phyloP scores from a whole-genome alignment of 2,329 filamentous ascomycete genomes.

The Emericellopsis cladophorae region DNA sequence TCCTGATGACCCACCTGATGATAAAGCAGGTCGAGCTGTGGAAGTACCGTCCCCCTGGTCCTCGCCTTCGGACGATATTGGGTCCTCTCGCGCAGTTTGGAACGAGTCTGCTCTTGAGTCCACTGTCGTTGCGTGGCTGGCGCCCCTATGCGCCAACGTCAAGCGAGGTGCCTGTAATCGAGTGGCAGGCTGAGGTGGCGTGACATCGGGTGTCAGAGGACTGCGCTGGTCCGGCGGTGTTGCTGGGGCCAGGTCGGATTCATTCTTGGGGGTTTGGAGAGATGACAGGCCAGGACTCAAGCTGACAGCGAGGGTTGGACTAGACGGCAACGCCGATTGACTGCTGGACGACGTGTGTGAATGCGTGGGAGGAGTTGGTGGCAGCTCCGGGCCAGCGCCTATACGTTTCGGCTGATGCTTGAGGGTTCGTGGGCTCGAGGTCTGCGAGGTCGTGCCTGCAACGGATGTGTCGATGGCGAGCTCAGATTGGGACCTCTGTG shows the following conservation, averaged over 20 bases:
- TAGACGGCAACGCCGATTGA: conserved; percentile 29
- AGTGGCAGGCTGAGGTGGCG: conserved; percentile 45
- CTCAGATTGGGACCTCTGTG: conserved; percentile 5
- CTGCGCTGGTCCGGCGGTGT: conserved; percentile 55
- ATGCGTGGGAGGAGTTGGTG: conserved; percentile 51
- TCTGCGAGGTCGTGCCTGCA: conserved; percentile 14
- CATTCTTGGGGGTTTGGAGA: conserved; percentile 21
- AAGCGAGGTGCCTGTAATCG: conserved; percentile 31
- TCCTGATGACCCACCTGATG: conserved; percentile 29
- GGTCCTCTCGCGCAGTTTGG: conserved; percentile 55
- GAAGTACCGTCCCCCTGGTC: conserved; percentile 19
- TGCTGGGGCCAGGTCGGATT: conserved; percentile 27
- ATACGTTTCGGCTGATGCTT: conserved; percentile 29
- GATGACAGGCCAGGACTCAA: conserved; percentile 8
- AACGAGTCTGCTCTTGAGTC: conserved; percentile 60
- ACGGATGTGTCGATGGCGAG: conserved; percentile 15
- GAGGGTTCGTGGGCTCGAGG: conserved; percentile 23
- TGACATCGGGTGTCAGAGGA: conserved; percentile 64
- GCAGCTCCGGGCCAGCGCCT: conserved; percentile 34
- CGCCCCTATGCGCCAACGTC: conserved; percentile 30
- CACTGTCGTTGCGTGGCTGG: conserved; percentile 39
- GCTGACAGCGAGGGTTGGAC: conserved; percentile 23
- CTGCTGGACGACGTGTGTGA: conserved; percentile 44
- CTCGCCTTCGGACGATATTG: conserved; percentile 49
- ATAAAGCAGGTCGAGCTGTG: conserved; percentile 24